Conservation (phyloP, 2,329 filamentous ascomycete genomes). For the Pseudohalonectria lignicola region DNA sequence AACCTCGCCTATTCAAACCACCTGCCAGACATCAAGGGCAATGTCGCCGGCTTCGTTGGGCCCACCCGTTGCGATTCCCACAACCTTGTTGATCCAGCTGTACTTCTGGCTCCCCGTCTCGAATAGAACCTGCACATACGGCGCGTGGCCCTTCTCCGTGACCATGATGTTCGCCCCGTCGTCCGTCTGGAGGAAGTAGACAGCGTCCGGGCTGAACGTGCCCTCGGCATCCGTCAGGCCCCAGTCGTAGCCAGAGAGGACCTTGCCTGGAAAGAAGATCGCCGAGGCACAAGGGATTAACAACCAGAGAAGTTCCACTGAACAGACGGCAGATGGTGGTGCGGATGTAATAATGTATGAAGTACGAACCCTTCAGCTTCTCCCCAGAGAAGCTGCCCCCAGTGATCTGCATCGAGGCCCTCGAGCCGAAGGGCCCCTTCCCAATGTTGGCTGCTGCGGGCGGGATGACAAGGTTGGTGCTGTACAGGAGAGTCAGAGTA, state of each 20-base stretch:
- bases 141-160: conserved; percentile 22
- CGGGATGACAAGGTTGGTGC: conserved; percentile 12
- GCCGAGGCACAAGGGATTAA: background rate
- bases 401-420: conserved; percentile 20
- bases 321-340: background rate
- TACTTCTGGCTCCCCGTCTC: conserved; percentile 23
- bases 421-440: conserved; percentile 11
- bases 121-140: conserved; percentile 22
- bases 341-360: too few relatives aligned
- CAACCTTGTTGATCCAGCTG: conserved; percentile 23
- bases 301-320: background rate
- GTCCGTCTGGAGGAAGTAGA: conserved; percentile 24
- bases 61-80: conserved; percentile 12
- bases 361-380: conserved; percentile 14
- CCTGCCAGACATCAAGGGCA: conserved; percentile 7
- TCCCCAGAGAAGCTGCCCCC: conserved; percentile 25
- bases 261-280: conserved; percentile 9
- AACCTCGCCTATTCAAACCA: too few relatives aligned
- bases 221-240: conserved; percentile 22
- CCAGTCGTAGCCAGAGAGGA: conserved; percentile 23
- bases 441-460: conserved; percentile 11
- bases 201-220: conserved; percentile 24
- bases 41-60: conserved; percentile 4
- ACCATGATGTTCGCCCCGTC: conserved; percentile 26
- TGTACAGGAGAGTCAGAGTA: conserved; percentile 14